phyloP scores from a whole-genome alignment of 768 basidiomycete genomes.

The Rhodosporidiobolus odoratus region DNA sequence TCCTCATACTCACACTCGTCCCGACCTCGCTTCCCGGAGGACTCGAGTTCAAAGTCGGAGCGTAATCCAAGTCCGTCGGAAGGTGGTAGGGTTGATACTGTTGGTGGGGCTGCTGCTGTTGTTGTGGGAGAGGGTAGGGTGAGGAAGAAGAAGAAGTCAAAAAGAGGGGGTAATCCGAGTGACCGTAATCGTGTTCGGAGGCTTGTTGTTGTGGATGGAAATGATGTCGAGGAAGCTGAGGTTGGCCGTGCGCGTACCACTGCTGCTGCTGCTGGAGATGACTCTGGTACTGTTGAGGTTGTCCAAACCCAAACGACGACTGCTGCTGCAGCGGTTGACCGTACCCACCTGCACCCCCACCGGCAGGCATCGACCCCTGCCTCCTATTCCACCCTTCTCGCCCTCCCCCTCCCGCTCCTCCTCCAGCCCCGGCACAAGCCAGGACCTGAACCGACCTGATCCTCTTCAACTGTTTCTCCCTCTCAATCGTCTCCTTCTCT shows the following conservation, averaged over 20 bases:
- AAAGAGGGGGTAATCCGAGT: neutral
- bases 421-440: neutral
- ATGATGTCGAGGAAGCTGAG: neutral
- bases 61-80: neutral
- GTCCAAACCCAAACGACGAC: neutral
- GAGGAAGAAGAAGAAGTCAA: neutral
- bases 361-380: slow-evolving; percentile 11
- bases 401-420: neutral
- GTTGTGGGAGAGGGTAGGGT: no score
- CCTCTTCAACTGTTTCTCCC: slow-evolving; percentile 94
- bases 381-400: neutral
- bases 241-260: neutral
- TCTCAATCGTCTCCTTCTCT: slow-evolving; percentile 96
- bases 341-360: neutral
- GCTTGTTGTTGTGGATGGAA: neutral
- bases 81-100: no score
- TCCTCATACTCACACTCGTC: slow-evolving; percentile 21
- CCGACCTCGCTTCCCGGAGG: slow-evolving; percentile 13
- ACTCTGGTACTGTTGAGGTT: slow-evolving; percentile 4
- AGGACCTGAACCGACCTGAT: slow-evolving; percentile 91
- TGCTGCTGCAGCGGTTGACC: no score
- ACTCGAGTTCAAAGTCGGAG: no score
- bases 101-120: no score
- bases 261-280: neutral
- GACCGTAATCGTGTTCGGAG: neutral